Conservation (phyloP, 164 flowering plant genomes). For the Magnolia changhungtana region DNA sequence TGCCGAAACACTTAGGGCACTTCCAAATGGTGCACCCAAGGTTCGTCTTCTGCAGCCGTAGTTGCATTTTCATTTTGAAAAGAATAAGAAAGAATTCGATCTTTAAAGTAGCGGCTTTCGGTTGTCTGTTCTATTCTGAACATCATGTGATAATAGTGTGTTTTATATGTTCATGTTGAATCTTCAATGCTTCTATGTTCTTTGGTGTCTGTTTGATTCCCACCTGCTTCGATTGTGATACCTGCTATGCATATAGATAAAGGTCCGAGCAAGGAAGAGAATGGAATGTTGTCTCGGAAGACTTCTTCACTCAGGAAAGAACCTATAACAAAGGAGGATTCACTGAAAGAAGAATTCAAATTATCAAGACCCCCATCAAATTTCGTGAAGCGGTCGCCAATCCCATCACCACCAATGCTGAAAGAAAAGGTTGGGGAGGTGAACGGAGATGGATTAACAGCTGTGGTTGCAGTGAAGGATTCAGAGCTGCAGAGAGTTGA, state of each 20-base stretch:
- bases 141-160: background rate
- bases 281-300: slow-evolving; percentile 8
- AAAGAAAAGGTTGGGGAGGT: slow-evolving; percentile 18
- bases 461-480: slow-evolving; percentile 7
- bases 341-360: slow-evolving; percentile 19
- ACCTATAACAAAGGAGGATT: slow-evolving; percentile 6
- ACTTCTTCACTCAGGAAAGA: slow-evolving; percentile 22
- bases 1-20: no score
- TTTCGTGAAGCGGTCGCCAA: slow-evolving; percentile 60
- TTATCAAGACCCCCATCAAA: slow-evolving; percentile 46
- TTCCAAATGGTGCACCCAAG: no score
- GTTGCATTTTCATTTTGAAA: background rate
- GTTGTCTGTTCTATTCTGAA: background rate
- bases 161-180: background rate
- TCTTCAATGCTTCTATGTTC: background rate
- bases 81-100: background rate
- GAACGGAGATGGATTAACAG: slow-evolving; percentile 9
- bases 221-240: background rate
- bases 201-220: background rate
- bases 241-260: slow-evolving; percentile 18
- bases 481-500: slow-evolving; percentile 19
- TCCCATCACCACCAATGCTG: slow-evolving; percentile 27
- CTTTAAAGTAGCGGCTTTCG: background rate
- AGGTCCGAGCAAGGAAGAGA: slow-evolving; percentile 14
- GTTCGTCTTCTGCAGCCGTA: background rate